A percentile compares a stretch with the other conserved stretches of the same genome.
phyloP scores from a whole-genome alignment of 1,284 basidiomycete species.

The Xanthoconium separans region DNA sequence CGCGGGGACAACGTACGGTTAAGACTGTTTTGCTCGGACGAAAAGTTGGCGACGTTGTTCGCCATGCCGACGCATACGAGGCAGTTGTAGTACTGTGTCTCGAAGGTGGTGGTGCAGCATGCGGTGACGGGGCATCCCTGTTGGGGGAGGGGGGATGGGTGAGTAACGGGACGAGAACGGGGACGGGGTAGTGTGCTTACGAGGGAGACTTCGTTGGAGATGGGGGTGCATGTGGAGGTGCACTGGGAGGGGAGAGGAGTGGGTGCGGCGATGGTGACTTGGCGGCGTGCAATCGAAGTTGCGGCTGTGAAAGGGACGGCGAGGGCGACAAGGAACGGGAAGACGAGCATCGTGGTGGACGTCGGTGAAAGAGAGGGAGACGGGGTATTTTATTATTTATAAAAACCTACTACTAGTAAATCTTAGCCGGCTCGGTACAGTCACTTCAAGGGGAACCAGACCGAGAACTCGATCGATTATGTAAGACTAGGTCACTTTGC shows the following conservation, averaged over 20 bases:
- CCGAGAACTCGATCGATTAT: too few relatives aligned
- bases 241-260: slow-evolving; percentile 36
- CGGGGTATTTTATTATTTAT: too few relatives aligned
- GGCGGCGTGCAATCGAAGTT: slow-evolving; percentile 7
- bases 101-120: slow-evolving; percentile 38
- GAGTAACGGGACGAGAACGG: not conserved
- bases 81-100: slow-evolving; percentile 37
- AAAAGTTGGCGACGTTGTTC: slow-evolving; percentile 28
- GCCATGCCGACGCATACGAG: slow-evolving; percentile 36
- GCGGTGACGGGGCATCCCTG: slow-evolving; percentile 28
- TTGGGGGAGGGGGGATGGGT: slow-evolving; percentile 4
- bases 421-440: too few relatives aligned
- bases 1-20: slow-evolving; percentile 25
- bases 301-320: too few relatives aligned
- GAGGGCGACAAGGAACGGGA: slow-evolving; percentile 1
- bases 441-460: too few relatives aligned
- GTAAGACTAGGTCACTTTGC: slow-evolving; percentile 11
- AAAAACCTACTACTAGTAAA: too few relatives aligned
- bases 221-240: slow-evolving; percentile 33
- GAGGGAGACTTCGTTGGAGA: slow-evolving; percentile 25
- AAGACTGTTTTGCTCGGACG: slow-evolving; percentile 27
- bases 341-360: not conserved
- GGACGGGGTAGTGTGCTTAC: slow-evolving; percentile 17
- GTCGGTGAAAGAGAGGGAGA: too few relatives aligned
- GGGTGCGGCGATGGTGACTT: slow-evolving; percentile 12